phyloP scores from a whole-genome alignment of 2,329 filamentous ascomycete genomes.

The Colletotrichum simmondsii region DNA sequence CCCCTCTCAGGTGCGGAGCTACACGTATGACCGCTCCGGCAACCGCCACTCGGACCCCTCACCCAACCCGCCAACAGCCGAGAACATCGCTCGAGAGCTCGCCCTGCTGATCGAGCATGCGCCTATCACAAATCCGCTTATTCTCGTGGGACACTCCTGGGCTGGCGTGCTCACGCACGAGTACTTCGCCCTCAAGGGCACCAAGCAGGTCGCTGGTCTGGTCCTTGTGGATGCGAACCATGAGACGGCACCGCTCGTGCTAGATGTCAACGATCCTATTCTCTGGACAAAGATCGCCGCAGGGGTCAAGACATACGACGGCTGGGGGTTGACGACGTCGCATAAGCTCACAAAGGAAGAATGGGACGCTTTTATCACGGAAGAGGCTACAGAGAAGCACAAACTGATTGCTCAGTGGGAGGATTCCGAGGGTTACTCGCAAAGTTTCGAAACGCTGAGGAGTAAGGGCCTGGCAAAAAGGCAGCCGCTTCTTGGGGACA shows the following conservation, averaged over 20 bases:
- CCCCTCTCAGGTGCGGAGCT: constrained; percentile 4
- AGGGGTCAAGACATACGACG: not conserved
- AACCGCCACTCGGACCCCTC: constrained; percentile 15
- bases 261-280: constrained; percentile 11
- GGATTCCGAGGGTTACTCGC: not conserved
- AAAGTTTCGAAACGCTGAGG: constrained; percentile 4
- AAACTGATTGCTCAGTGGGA: not conserved
- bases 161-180: constrained; percentile 19
- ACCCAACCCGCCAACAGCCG: not conserved
- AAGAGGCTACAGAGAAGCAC: constrained; percentile 7
- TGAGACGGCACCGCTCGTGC: not conserved
- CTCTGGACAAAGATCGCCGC: constrained; percentile 8
- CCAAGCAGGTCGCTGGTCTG: not conserved
- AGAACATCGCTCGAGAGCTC: constrained; percentile 16
- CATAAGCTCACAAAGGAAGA: constrained; percentile 18
- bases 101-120: constrained; percentile 1
- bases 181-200: constrained; percentile 5
- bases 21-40: constrained; percentile 20
- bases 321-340: not conserved
- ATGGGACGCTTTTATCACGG: constrained; percentile 16
- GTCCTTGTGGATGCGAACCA: constrained; percentile 23
- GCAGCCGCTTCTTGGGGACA: constrained; percentile 6
- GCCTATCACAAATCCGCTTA: not conserved
- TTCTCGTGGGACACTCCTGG: constrained; percentile 18
- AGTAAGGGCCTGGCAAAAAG: not conserved